A percentile compares a stretch with the other conserved stretches of the same genome.
Conservation (phyloP, 2,329 filamentous ascomycete species). For the Talaromyces sp. region DNA sequence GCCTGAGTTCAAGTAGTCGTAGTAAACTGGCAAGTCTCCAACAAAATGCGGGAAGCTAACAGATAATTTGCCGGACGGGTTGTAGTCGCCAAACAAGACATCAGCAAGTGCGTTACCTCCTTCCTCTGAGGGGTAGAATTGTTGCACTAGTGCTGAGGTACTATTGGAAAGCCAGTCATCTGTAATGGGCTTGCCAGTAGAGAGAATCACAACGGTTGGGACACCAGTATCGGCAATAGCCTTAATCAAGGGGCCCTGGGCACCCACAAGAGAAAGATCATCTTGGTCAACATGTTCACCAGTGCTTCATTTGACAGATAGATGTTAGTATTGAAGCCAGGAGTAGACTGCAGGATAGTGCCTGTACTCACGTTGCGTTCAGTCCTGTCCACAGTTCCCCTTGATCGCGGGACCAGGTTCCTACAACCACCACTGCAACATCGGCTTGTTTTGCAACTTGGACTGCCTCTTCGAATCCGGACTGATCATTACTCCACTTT, state of each 20-base stretch:
- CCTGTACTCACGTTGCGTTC: conserved; percentile 61
- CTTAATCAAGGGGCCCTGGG: conserved; percentile 67
- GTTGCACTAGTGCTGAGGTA: conserved; percentile 68
- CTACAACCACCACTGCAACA: conserved; percentile 72
- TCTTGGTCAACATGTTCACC: conserved; percentile 72
- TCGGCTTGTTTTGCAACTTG: conserved; percentile 67
- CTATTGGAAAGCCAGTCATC: conserved; percentile 71
- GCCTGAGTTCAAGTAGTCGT: conserved; percentile 71
- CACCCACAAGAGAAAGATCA: conserved; percentile 68
- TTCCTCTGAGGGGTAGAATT: conserved; percentile 74
- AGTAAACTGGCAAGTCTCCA: conserved; percentile 69
- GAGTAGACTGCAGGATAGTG: background rate
- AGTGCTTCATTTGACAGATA: conserved; percentile 48
- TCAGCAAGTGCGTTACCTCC: conserved; percentile 69
- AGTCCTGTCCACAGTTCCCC: conserved; percentile 69
- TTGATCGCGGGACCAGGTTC: conserved; percentile 76
- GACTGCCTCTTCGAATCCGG: conserved; percentile 69
- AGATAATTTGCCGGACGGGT: conserved; percentile 67
- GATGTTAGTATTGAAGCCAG: background rate
- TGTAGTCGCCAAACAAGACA: conserved; percentile 65
- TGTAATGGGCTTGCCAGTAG: conserved; percentile 71
- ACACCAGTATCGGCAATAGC: conserved; percentile 69
- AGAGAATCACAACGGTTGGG: conserved; percentile 69
- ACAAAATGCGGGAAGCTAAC: conserved; percentile 70
- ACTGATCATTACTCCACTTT: conserved; percentile 71